Evolutionary conservation across 192 early-diverging fungal species (phyloP), one percentile per base, ranked within the genome.

Genomic region (Funneliformis geosporum): DNA sequence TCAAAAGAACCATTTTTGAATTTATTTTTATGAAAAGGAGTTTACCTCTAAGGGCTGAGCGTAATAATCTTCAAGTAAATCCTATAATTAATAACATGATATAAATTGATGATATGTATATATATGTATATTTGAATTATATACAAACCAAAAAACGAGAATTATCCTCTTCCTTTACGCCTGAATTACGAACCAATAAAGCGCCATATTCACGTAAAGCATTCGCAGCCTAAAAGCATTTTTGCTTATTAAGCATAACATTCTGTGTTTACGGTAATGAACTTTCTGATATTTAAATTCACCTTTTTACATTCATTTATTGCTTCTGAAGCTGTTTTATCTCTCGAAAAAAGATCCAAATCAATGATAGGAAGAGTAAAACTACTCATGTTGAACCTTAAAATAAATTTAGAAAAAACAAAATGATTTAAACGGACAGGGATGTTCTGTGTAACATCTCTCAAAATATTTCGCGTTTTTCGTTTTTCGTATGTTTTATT

Each of bases 61-160:
- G 80, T 90, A 93, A 82, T 93, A 93, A 78, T 89, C 91, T 80
- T 93, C 92, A 81, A 93, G 83, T 77, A 89, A 84, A 85, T 93
- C 88, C 84, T 85, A 76, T 25, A 70, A 33, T 38, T 18, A 69
- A 11, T 66, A 23, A 44, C 47, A 21, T 64, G 21, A 8, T 74
- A 8, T 23, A 72, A 0, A 21, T 11, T 38, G 46, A 72, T 60
- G 33, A 2, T 16, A 25, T 33, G 0, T 33, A 2, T 18, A 39
- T 66, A 64, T 23, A 42, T 38, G 7, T 12, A 88, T 74, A 38
- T 18, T 39, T 21, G 1, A 33, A 65, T 25, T 60, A 61, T 42
- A 8, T n/a, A 75, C 43, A 39, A 75, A 76, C 75, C 46, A 79
- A 46, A 80, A 89, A 92, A 14, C 66, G 60, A n/a, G 71, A 23